A percentile compares a stretch with the other conserved stretches of the same genome.
These are phyloP conservation scores for Lasiosphaeria ovina DNA, from an alignment of 495 filamentous ascomycete species.

Conservation along the genomic window DNA sequence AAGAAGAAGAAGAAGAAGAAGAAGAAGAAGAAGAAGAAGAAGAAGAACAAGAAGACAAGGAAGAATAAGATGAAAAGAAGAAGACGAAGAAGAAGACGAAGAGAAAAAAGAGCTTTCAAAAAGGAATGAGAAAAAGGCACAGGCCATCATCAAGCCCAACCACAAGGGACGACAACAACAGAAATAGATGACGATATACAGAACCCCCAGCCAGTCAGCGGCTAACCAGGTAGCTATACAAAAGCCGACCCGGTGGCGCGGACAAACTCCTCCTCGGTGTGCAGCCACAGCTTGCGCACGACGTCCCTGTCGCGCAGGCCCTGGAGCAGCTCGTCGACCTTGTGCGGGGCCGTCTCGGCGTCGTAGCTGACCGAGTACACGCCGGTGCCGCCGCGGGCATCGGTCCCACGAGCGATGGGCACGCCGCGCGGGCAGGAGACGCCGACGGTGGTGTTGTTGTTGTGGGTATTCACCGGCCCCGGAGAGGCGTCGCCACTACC, in stretches of 20 bases:
- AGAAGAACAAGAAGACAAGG: too few species aligned
- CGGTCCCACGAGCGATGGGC: constrained; percentile 37
- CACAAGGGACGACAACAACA: too few species aligned
- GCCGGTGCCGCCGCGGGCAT: constrained; percentile 50
- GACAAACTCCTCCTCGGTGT: constrained; percentile 49
- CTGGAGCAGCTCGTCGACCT: constrained; percentile 37
- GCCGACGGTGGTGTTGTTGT: constrained; percentile 14
- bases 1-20: too few species aligned
- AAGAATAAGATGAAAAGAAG: too few species aligned
- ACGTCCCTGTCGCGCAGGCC: constrained; percentile 41
- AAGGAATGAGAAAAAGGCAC: too few species aligned
- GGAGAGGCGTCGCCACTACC: too few species aligned
- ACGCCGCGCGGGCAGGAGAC: constrained; percentile 32
- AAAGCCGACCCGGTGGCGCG: constrained; percentile 33
- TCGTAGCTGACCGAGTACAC: constrained; percentile 51
- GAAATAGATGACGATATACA: not conserved
- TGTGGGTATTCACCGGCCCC: not conserved
- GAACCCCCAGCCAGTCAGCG: not conserved
- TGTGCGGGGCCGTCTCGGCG: constrained; percentile 35
- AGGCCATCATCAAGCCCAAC: too few species aligned
- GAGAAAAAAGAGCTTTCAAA: too few species aligned
- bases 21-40: too few species aligned
- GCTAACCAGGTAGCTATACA: not conserved
- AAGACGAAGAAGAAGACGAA: too few species aligned
- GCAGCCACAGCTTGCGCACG: constrained; percentile 46